A percentile compares a stretch with the other conserved stretches of the same genome.
Evolutionary conservation across 805 yeast genomes (phyloP).

Genomic region (Saccharomycopsis olivae): DNA sequence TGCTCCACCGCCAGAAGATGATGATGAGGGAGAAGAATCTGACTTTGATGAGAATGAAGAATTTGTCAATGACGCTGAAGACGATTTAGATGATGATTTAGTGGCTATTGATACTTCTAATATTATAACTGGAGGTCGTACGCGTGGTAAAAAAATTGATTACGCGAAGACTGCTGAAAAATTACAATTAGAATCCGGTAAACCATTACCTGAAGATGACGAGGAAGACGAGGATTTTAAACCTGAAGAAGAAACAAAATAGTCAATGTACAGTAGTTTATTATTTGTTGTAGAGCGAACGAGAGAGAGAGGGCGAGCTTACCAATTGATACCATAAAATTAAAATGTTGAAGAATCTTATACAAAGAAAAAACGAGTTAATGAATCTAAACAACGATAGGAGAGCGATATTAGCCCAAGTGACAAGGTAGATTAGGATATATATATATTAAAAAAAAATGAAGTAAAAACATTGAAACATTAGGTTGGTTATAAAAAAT

Average conservation of each 20-base stretch:
- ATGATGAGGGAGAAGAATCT: conserved; percentile 36
- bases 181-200: conserved; percentile 38
- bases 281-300: no score
- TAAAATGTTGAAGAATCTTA: no score
- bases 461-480: no score
- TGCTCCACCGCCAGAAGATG: conserved; percentile 40
- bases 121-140: conserved; percentile 81
- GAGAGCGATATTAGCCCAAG: no score
- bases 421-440: no score
- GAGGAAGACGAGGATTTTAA: conserved; percentile 45
- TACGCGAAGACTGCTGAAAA: conserved; percentile 72
- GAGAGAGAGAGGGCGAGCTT: no score
- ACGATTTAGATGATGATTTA: conserved; percentile 67
- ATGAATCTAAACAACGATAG: no score
- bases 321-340: no score
- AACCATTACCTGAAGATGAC: conserved; percentile 29
- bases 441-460: no score
- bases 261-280: background rate
- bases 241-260: conserved; percentile 19
- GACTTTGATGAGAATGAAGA: conserved; percentile 30
- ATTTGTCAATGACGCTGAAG: conserved; percentile 39
- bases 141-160: conserved; percentile 83
- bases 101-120: conserved; percentile 73
- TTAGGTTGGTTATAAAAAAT: no score
- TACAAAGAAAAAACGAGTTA: no score